These are phyloP conservation scores for Orbilia brochopaga DNA, from an alignment of 2,329 filamentous ascomycete species.

Conservation along the genomic window DNA sequence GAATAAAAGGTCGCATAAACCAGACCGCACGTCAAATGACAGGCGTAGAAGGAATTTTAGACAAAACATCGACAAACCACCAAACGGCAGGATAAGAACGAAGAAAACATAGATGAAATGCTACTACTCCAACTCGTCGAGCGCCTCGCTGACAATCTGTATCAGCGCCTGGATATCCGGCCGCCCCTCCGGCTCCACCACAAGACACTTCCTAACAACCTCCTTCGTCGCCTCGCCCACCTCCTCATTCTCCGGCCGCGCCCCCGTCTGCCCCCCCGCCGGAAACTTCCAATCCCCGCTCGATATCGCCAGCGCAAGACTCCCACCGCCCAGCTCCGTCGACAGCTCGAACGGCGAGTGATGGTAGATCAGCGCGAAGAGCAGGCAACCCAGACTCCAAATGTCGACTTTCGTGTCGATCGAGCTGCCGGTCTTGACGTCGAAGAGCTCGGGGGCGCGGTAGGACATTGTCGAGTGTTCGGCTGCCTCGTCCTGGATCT, in stretches of 20 bases:
- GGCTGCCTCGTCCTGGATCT: constrained; percentile 90
- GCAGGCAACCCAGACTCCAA: constrained; percentile 95
- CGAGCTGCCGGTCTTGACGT: constrained; percentile 88
- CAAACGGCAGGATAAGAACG: constrained; percentile 7
- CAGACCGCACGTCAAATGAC: too few relatives aligned
- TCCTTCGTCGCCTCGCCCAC: constrained; percentile 83
- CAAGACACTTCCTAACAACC: constrained; percentile 83
- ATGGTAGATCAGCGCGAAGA: constrained; percentile 94
- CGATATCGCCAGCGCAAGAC: constrained; percentile 63
- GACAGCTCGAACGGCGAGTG: constrained; percentile 97
- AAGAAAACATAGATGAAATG: too few relatives aligned
- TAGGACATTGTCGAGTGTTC: constrained; percentile 99
- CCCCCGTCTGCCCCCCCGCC: constrained; percentile 75
- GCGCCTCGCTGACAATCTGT: constrained; percentile 72
- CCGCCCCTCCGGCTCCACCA: constrained; percentile 83
- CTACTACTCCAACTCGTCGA: constrained; percentile 15
- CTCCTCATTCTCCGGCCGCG: constrained; percentile 61
- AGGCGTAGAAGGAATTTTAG: too few relatives aligned
- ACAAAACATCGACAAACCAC: neutral
- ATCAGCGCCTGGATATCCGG: constrained; percentile 88
- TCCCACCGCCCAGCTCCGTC: constrained; percentile 93
- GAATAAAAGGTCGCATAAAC: too few relatives aligned
- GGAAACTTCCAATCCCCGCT: constrained; percentile 95
- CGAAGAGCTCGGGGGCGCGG: constrained; percentile 94
- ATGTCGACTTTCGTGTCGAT: constrained; percentile 98